Evolutionary conservation across 1,139 yeast species (phyloP), one percentile per base, ranked within the genome.

Genomic region (Lodderomyces pseudojiufengensis): DNA sequence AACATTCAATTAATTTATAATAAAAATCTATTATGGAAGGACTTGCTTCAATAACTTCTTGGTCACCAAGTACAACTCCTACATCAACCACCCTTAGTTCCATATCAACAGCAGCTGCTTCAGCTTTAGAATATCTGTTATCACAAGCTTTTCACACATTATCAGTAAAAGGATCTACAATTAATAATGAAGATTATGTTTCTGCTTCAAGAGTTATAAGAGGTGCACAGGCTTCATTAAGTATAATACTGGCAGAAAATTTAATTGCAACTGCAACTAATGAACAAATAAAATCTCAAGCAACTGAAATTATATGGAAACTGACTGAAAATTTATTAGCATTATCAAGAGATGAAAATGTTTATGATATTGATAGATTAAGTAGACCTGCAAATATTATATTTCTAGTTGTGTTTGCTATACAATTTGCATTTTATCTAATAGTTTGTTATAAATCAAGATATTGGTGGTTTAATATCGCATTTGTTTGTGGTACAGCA

Each of bases 381-480:
- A 49, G 41, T 34, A 42, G 51, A 21, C 53, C 59, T 4, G 60
- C 55, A 3, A 60, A 60, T 41, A 43, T 52, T 14, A 50, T 59
- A 24, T 61, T 45, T 38, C 36, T 54, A 31, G 45, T 47, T 6
- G 32, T 59, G 4, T 61, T 57, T 36, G 47, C 48, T 1, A 20
- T 54, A 21, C 32, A 50, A 10, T 47, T 54, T 36, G 24, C 51
- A 5, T 62, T 47, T 48, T 43, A 48, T 25, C 11, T 44, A 3
- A 47, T 42, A 9, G 59, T 65, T 65, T 9, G 51, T 11, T 37
- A 39, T 33, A 55, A 51, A 45, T 79, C 71, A 40, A 66, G 73
- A 35, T 87, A 84, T 52, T 81, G 81, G 73, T 87, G 95, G 95
- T 80, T 78, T 54, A 74, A 80, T 31, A 57, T 69, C 4, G 68